Evolutionary conservation across 345 rosid genomes (phyloP), one percentile per base, ranked within the genome.

Genomic region (Brassica rapa): DNA sequence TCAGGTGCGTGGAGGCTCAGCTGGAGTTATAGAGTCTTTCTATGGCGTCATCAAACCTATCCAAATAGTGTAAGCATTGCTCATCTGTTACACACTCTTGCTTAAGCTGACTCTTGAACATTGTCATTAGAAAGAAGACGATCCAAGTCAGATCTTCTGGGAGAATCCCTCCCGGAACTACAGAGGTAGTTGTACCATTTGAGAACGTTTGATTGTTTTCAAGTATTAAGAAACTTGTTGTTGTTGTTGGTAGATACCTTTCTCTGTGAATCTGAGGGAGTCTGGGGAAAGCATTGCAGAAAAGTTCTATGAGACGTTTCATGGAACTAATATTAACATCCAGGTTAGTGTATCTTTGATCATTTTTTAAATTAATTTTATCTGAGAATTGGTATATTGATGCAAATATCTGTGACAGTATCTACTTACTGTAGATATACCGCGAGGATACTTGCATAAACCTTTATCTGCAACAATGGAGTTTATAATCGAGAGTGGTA

Each of bases 1-100:
- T 51, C 49, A 94, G 98, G 88, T 90, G 76, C 91, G 97, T 23
- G 92, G 98, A 85, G 97, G 97, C 72, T 86, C 98, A 23, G 95
- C 97, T 1, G 97, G 97, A 15, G 89, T 94, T 39, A 84, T 94
- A 35, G 97, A 94, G 82, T 86, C 97, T 2, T 76, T 90, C 9
- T 91, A 89, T 74, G 95, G 97, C 32, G 95, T 85, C 56, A 77
- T 94, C 77, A 92, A 88, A 80, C 98, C 98, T 15, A 88, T 90
- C 70, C 49, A 68, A 6, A 86, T 94, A 7, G 74, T 90, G 97
- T 94, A 78, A 73, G 87, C 75, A 53, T 62, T 16, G 60, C 19
- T 62, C 35, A 55, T 19, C 19, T 72, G 15, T 61, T 60, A 5
- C 14, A 10, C 59, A 10, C 59, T 33, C 56, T 75, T 64, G 41